phyloP scores from a whole-genome alignment of 2,329 filamentous ascomycete genomes.

The Penicillium capsulatum region DNA sequence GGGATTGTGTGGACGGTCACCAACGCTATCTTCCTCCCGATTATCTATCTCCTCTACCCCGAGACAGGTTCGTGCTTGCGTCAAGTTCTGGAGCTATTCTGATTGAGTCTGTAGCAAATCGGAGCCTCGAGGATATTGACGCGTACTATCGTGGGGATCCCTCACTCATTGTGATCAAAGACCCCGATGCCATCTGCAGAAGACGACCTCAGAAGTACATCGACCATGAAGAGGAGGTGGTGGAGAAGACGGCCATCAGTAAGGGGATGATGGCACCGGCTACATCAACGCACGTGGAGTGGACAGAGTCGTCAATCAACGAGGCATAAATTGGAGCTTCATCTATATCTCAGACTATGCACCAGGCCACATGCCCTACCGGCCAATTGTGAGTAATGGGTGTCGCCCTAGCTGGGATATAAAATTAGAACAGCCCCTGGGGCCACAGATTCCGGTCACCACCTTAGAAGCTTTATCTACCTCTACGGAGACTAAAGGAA shows the following conservation, averaged over 20 bases:
- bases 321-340: too few relatives aligned
- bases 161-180: constrained; percentile 45
- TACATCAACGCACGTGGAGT: constrained; percentile 7
- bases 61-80: constrained; percentile 25
- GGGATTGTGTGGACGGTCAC: constrained; percentile 45
- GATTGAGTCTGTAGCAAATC: constrained; percentile 16
- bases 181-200: constrained; percentile 46
- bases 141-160: constrained; percentile 38
- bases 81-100: background rate
- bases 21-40: constrained; percentile 48
- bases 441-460: too few relatives aligned
- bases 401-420: too few relatives aligned
- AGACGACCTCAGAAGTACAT: constrained; percentile 49
- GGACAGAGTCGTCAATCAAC: too few relatives aligned
- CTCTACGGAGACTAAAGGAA: too few relatives aligned
- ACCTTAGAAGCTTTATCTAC: too few relatives aligned
- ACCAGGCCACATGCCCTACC: too few relatives aligned
- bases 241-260: constrained; percentile 19
- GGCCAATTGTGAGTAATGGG: too few relatives aligned
- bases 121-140: constrained; percentile 35
- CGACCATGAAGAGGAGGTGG: constrained; percentile 43
- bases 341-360: too few relatives aligned
- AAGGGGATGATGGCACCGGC: constrained; percentile 2
- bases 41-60: constrained; percentile 42
- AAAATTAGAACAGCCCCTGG: too few relatives aligned